Percentiles rank a stretch among this genome's conserved stretches.
Conservation (phyloP, 2,329 filamentous ascomycete genomes). For the Mycosphaerelloides madeirae region DNA sequence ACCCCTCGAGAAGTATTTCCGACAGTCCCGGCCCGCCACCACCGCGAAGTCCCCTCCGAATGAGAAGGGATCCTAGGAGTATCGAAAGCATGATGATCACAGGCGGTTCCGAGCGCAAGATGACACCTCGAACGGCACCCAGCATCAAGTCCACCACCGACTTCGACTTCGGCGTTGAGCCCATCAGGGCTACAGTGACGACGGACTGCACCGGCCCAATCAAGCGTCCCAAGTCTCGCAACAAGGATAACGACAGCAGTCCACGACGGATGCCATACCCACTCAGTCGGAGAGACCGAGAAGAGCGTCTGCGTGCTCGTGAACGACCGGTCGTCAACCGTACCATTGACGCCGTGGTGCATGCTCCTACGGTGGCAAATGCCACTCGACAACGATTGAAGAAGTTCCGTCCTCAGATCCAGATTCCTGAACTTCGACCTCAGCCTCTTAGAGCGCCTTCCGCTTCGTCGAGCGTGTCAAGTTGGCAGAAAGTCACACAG, state of each 20-base stretch:
- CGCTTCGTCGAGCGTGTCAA: conserved; percentile 25
- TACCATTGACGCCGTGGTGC: conserved; percentile 27
- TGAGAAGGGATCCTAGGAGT: conserved; percentile 23
- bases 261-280: conserved; percentile 15
- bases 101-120: conserved; percentile 15
- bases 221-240: conserved; percentile 27
- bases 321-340: conserved; percentile 24
- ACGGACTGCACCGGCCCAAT: conserved; percentile 33
- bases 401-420: conserved; percentile 29
- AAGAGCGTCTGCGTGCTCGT: conserved; percentile 30
- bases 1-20: conserved; percentile 22
- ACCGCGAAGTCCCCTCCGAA: conserved; percentile 30
- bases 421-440: conserved; percentile 25
- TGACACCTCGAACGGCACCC: conserved; percentile 26
- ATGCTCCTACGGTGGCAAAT: conserved; percentile 14
- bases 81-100: conserved; percentile 25
- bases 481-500: conserved; percentile 28
- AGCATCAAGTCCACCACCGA: conserved; percentile 27
- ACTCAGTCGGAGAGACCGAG: conserved; percentile 25
- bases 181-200: conserved; percentile 26
- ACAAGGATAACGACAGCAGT: conserved; percentile 13
- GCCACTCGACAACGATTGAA: conserved; percentile 22
- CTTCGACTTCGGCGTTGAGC: conserved; percentile 21
- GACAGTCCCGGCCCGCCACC: conserved; percentile 33
- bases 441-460: conserved; percentile 26